phyloP scores from a whole-genome alignment of 176 grass and related monocot genomes.

The Eragrostis curvula region DNA sequence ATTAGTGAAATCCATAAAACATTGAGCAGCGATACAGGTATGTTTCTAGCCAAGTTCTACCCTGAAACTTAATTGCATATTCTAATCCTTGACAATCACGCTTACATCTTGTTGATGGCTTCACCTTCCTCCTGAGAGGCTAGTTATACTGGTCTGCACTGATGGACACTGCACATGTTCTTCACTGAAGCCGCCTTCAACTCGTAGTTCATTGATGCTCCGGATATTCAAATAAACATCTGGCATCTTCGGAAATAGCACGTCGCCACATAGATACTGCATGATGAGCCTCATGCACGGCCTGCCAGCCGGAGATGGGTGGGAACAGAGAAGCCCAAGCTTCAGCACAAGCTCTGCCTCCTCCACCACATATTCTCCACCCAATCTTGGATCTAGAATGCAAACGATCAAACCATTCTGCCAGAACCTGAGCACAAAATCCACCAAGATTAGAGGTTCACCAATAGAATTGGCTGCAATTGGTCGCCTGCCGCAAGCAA shows the following conservation, averaged over 20 bases:
- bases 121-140: slow-evolving; percentile 13
- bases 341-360: slow-evolving; percentile 24
- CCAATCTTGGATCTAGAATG: slow-evolving; percentile 8
- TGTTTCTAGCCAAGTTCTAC: too few relatives aligned
- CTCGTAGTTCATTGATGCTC: background rate
- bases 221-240: background rate
- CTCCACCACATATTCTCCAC: background rate
- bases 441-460: background rate
- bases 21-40: too few relatives aligned
- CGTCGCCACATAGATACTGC: slow-evolving; percentile 33
- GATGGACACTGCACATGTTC: background rate
- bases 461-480: background rate
- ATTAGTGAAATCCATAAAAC: too few relatives aligned
- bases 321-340: slow-evolving; percentile 31
- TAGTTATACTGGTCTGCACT: slow-evolving; percentile 12
- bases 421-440: slow-evolving; percentile 28
- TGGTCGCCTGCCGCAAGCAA: slow-evolving; percentile 10
- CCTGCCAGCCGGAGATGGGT: slow-evolving; percentile 20
- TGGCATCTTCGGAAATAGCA: background rate
- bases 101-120: background rate
- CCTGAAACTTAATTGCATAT: too few relatives aligned
- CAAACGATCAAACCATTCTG: background rate
- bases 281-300: slow-evolving; percentile 34
- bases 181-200: background rate
- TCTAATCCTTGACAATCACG: too few relatives aligned